phyloP scores from a whole-genome alignment of 139 green algal genomes.

The Astrephomene gubernaculifera region DNA sequence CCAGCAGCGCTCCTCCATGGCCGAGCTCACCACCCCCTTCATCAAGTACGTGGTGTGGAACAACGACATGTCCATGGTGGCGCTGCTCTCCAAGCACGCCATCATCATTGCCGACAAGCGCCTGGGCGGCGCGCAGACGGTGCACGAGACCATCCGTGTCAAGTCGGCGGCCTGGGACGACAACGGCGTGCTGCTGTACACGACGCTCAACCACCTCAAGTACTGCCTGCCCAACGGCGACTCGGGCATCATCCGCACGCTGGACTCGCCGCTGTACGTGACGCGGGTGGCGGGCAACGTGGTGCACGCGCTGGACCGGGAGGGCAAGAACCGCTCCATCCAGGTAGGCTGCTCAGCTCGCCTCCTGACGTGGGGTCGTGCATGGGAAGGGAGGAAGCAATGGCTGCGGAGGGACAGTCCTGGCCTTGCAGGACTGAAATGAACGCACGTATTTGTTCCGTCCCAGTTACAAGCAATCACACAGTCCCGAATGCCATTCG shows the following conservation, averaged over 20 bases:
- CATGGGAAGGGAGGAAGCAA: no score
- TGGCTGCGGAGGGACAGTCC: no score
- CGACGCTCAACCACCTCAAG: slow-evolving; percentile 99
- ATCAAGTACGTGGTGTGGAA: slow-evolving; percentile 99
- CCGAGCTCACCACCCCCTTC: slow-evolving; percentile 90
- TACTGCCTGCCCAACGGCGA: slow-evolving; percentile 99
- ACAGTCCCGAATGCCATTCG: no score
- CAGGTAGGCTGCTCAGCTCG: slow-evolving; percentile 76
- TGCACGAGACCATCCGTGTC: slow-evolving; percentile 97
- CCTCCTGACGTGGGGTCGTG: no score
- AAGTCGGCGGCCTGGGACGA: slow-evolving; percentile 96
- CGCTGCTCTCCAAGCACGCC: slow-evolving; percentile 97
- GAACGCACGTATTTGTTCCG: no score
- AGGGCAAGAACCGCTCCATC: slow-evolving; percentile 93
- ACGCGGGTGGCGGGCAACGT: slow-evolving; percentile 75
- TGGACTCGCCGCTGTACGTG: slow-evolving; percentile 97
- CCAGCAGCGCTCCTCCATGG: slow-evolving; percentile 91
- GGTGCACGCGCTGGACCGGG: slow-evolving; percentile 95
- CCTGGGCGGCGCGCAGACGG: slow-evolving; percentile 88
- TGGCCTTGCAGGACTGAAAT: no score
- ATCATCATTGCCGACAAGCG: slow-evolving; percentile 97
- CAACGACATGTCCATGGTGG: slow-evolving; percentile 92
- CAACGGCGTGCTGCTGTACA: slow-evolving; percentile 97
- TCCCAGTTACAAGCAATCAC: no score
- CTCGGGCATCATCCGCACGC: slow-evolving; percentile 96